Evolutionary conservation across 345 rosid genomes (phyloP).

Genomic region (Balakata baccata): DNA sequence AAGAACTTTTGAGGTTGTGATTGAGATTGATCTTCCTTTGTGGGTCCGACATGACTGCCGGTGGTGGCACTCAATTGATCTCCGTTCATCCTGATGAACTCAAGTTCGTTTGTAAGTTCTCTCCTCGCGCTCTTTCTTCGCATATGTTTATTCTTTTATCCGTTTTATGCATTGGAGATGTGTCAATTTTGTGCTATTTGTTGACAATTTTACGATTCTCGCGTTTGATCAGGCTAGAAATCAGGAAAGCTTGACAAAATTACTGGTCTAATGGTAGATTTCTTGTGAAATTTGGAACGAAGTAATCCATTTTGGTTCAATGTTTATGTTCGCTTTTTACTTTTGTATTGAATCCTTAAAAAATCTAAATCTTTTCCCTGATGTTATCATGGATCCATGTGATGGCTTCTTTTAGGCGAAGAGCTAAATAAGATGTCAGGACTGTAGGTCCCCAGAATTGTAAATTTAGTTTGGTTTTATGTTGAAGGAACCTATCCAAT

Average conservation of each 20-base stretch:
- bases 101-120: constrained; percentile 64
- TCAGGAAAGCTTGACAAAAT: too few species aligned
- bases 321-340: background rate
- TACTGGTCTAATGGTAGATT: background rate
- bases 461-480: background rate
- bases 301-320: background rate
- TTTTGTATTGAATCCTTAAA: background rate
- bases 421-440: background rate
- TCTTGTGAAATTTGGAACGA: background rate
- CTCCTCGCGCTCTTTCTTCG: background rate
- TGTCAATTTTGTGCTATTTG: background rate
- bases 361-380: background rate
- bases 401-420: background rate
- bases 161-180: background rate
- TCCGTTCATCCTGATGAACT: constrained; percentile 94
- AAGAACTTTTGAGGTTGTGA: background rate
- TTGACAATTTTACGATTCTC: background rate
- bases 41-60: constrained; percentile 48
- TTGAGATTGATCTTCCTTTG: constrained; percentile 1
- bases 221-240: too few species aligned
- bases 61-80: constrained; percentile 62
- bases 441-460: background rate
- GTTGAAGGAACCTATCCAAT: too few species aligned
- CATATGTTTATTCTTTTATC: background rate
- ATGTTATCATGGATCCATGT: background rate